phyloP scores from a whole-genome alignment of 208 protist species.

The Leishmania major region DNA sequence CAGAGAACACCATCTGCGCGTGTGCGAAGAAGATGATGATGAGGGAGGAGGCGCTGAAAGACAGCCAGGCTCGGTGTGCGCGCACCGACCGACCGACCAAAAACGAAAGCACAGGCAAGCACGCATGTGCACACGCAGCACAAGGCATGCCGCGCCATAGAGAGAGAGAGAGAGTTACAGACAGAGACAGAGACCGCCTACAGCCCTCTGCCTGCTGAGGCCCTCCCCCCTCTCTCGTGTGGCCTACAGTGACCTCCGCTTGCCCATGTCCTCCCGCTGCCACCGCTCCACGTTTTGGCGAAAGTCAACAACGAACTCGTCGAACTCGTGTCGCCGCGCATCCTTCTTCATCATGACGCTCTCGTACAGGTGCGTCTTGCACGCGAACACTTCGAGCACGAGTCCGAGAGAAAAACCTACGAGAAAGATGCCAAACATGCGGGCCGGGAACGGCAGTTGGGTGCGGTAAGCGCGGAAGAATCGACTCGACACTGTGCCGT shows the following conservation, averaged over 20 bases:
- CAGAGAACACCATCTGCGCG: too few relatives aligned
- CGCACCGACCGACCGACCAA: too few relatives aligned
- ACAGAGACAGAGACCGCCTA: neutral
- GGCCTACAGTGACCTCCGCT: conserved; percentile 11
- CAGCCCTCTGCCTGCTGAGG: neutral
- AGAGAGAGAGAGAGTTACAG: too few relatives aligned
- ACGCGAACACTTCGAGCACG: conserved; percentile 78
- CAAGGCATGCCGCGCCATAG: neutral
- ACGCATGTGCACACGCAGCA: neutral
- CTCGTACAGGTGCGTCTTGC: conserved; percentile 83
- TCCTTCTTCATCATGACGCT: conserved; percentile 85
- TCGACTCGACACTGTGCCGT: conserved; percentile 43
- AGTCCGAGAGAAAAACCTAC: conserved; percentile 60
- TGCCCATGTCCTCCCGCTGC: conserved; percentile 69
- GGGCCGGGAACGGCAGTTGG: conserved; percentile 51
- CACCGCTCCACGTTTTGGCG: conserved; percentile 71
- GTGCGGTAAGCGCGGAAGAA: conserved; percentile 58
- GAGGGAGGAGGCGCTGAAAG: too few relatives aligned
- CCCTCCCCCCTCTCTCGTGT: neutral
- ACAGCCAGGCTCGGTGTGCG: too few relatives aligned
- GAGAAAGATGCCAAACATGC: conserved; percentile 60
- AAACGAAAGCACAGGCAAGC: neutral
- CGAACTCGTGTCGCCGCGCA: conserved; percentile 72
- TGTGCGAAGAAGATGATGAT: too few relatives aligned
- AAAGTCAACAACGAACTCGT: conserved; percentile 83